These are phyloP conservation scores for Amaranthus palmeri DNA, from an alignment of 148 eudicot genomes.

Conservation along the genomic window DNA sequence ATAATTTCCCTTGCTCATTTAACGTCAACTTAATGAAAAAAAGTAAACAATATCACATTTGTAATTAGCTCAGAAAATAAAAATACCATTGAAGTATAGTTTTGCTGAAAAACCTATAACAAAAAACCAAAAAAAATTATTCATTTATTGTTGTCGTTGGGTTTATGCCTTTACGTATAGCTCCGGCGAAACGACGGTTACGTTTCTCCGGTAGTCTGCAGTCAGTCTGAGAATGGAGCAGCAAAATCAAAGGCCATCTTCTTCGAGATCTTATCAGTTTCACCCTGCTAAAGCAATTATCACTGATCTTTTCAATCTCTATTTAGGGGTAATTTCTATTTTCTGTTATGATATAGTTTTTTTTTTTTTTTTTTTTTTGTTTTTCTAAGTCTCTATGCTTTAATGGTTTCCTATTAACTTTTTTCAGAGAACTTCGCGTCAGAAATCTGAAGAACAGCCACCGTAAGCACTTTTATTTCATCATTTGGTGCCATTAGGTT, in stretches of 20 bases:
- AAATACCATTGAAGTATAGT: too few relatives aligned
- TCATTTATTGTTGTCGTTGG: too few relatives aligned
- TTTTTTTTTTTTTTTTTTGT: not conserved
- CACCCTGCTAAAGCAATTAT: constrained; percentile 70
- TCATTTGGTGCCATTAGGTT: not conserved
- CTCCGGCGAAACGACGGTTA: too few relatives aligned
- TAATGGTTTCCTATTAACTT: not conserved
- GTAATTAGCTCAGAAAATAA: too few relatives aligned
- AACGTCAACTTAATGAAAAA: too few relatives aligned
- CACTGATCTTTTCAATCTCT: constrained; percentile 78
- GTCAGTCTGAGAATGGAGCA: constrained; percentile 36
- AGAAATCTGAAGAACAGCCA: constrained; percentile 68
- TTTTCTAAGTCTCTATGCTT: not conserved
- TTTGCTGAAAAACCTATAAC: too few relatives aligned
- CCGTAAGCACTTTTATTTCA: constrained; percentile 55
- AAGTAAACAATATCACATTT: too few relatives aligned
- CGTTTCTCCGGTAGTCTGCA: too few relatives aligned
- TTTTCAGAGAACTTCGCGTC: constrained; percentile 56
- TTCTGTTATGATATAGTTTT: not conserved
- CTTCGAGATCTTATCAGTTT: constrained; percentile 51
- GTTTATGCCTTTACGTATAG: too few relatives aligned
- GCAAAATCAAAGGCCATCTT: constrained; percentile 46
- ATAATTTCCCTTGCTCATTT: too few relatives aligned
- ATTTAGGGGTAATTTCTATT: constrained; percentile 53
- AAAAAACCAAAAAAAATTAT: too few relatives aligned